Evolutionary conservation across 441 rosid genomes (phyloP), one percentile per base, ranked within the genome.

Genomic region (Kokia cookei): DNA sequence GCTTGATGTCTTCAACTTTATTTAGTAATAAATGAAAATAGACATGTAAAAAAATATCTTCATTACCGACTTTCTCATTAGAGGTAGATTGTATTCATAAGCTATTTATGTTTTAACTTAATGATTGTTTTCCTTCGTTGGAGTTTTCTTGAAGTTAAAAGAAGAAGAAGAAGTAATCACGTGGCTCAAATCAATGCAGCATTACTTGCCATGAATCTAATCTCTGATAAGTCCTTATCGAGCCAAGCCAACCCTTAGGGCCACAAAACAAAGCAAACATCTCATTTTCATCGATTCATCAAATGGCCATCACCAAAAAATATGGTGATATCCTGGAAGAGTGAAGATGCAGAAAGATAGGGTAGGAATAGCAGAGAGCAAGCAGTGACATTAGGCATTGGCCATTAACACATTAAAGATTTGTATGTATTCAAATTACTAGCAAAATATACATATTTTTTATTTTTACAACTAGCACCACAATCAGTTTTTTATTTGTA

Each of bases 401-500:
- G 54, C 6, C 37, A 11, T 15, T 15, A 40, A 61, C 12, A 65
- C 19, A 45, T 43, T 65, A 7, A 43, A 45, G 37, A 66, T 66
- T 66, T 66, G 32, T 45, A 22, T 14, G 24, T 66, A 48, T 13
- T 9, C 22, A 53, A 27, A 40, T 32, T 9, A 68, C 7, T 24
- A 48, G 37, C 43, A 74, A 53, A 64, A 77, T 65, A 73, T 22
- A 69, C 72, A 65, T 55, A 48, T 59, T 8, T 65, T 12, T 47
- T 47, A 6, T 42, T 27, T 54, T 75, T 74, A 15, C 48, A 61
- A 76, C 59, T 62, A 69, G 17, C 6, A 54, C 67, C n/a, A 69
- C 17, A 57, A 76, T 71, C 54, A 42, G 68, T 75, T 63, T 66
- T 80, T 78, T 53, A 75, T 77, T 71, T 61, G 45, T 55, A 71